Percentiles rank a stretch among this genome's conserved stretches.
Evolutionary conservation across 441 rosid species (phyloP).

Genomic region (Bocquillonia castaneifolia): DNA sequence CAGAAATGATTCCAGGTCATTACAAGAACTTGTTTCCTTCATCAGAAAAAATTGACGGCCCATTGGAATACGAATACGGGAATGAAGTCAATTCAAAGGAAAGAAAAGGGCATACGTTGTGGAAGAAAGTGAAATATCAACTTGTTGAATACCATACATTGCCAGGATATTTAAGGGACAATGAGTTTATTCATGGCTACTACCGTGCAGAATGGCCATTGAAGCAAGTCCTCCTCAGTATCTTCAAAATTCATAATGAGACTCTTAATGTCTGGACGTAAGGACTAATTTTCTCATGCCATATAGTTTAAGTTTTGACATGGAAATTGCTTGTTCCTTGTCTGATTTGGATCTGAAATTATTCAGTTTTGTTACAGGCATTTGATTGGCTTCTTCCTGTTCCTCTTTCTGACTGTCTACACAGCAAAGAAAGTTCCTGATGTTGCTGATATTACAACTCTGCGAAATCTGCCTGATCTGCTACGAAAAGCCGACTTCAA

Average conservation of each 20-base stretch:
- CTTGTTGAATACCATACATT: constrained; percentile 42
- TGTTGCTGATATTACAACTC: constrained; percentile 35
- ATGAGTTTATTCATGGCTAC: constrained; percentile 40
- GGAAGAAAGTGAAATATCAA: constrained; percentile 45
- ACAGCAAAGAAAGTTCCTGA: constrained; percentile 39
- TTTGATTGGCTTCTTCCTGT: constrained; percentile 52
- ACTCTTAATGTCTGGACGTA: constrained; percentile 54
- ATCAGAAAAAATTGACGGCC: neutral
- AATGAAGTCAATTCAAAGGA: constrained; percentile 17
- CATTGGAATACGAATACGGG: neutral
- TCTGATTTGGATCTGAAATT: neutral
- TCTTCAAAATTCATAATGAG: constrained; percentile 45
- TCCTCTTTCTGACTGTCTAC: constrained; percentile 41
- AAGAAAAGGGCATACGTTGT: constrained; percentile 30
- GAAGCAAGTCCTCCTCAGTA: constrained; percentile 46
- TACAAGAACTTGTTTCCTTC: constrained; percentile 3
- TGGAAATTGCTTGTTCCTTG: neutral
- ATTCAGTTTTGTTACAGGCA: constrained; percentile 32
- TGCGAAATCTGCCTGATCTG: constrained; percentile 25
- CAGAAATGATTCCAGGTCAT: constrained; percentile 1
- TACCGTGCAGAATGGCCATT: constrained; percentile 52
- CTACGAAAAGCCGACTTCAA: constrained; percentile 32
- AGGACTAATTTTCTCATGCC: constrained; percentile 1
- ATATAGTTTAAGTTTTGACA: neutral
- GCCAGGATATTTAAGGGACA: constrained; percentile 44